Base-by-base conservation (phyloP, 208 protist species). In the Angomonas ambiguus region DNA sequence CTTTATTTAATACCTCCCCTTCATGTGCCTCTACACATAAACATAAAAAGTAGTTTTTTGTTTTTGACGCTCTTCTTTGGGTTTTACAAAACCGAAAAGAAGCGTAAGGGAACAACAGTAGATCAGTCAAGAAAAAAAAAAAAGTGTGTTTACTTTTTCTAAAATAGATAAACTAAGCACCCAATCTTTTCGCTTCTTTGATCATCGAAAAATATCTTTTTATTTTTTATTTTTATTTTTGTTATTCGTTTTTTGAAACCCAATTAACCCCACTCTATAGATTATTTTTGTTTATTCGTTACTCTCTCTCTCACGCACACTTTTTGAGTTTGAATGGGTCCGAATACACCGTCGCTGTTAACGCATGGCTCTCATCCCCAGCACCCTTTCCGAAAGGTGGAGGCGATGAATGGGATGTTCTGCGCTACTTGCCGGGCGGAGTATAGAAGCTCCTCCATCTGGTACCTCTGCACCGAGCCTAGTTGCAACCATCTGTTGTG, bases 301-400 rank as follows among this genome's bases (percentile, higher is more conserved):
- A 64, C 48, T 65, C 25, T 35, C n/a, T 53, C 42, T 51, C 62
- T 59, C 57, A 61, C 55, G 33, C 1, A 48, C 11, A 48, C 38
- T 20, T 48, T 11, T 48, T 20, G 13, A 48, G 38, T 48, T 11
- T 18, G 11, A 48, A 48, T 18, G 38, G 11, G 38, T 20, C 11
- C 38, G 18, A 57, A 10, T 25, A 66, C 27, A 49, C 33, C 56
- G n/a, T n/a, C 66, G 38, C 38, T 62, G 34, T 65, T 72, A 55
- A 75, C 62, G 18, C 87, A 93, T 65, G 87, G 83, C 11, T 86
- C 83, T 22, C 83, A 93, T 72, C 87, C 83, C 1, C 71, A 77
- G 34, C 87, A 93, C 66, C 63, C 62, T 30, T 82, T 91, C 60
- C 72, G 65, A 11, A 58, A 64, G 24, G 67, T 87, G 6, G 3